Base-by-base conservation (phyloP, 768 basidiomycete genomes). In the Strobilomyces dryophilus region DNA sequence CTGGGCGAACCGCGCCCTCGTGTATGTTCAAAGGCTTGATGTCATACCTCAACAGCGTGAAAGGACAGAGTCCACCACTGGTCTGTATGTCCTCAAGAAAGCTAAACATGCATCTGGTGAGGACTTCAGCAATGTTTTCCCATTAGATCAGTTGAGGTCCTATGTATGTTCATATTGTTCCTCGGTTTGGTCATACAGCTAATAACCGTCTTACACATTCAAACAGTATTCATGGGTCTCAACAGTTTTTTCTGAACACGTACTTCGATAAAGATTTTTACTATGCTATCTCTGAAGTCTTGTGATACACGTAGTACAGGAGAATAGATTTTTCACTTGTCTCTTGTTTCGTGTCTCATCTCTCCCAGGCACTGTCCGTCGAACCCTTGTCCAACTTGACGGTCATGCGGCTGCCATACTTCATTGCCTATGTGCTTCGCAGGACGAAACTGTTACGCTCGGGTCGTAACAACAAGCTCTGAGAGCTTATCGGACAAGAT, bases 191-290 rank as follows among this genome's bases (percentile, higher is more conserved):
- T 37, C 6, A 1, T 45, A n/a, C 8, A 1, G 20, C 44, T 31
- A 3, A 51, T 27, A 21, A 29, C 15, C 20, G 2, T 2, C 20
- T 45, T 15, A 31, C 36, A 8, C n/a, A 29, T 21, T n/a, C 2
- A 1, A 52, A 52, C 5, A 27, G 43, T 5, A 39, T 52, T 3
- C 20, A 52, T 1, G 0, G 14, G 4, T 52, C 37, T 5, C 15
- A n/a, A 6, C 24, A 8, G 0, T 51, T 52, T 24, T 29, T 45
- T n/a, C 8, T 52, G 37, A 35, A 35, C 11, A 35, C 11, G 12
- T 35, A 35, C 35, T 6, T 14, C 10, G 11, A 35, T 17, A 35
- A 52, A 52, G 51, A 52, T n/a, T 52, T 52, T 20, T 52, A 45
- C 14, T 52, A 40, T 14, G 15, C 51, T n/a, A 10, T 46, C 4